A percentile compares a stretch with the other conserved stretches of the same genome.
Conservation (phyloP, 2,329 filamentous ascomycete genomes). For the Rosellinia necatrix region DNA sequence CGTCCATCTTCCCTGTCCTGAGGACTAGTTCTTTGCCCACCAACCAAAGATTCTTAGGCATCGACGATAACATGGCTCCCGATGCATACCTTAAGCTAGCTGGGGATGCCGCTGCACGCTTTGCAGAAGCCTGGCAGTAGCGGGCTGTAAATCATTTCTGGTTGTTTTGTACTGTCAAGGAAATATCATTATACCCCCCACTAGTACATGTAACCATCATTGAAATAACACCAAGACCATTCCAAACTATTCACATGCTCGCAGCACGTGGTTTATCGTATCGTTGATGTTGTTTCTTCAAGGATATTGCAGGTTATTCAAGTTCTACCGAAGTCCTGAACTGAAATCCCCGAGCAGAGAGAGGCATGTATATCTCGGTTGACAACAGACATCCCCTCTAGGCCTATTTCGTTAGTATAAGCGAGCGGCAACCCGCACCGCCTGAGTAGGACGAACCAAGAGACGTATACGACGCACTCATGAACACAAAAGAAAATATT, state of each 20-base stretch:
- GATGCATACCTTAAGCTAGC: constrained; percentile 32
- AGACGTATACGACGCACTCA: not conserved
- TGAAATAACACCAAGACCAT: not conserved
- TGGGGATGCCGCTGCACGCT: constrained; percentile 25
- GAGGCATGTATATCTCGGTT: constrained; percentile 51
- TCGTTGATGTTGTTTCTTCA: not conserved
- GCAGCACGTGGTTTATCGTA: not conserved
- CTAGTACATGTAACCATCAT: not conserved
- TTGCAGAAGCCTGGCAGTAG: constrained; percentile 25
- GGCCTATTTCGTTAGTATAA: constrained; percentile 4
- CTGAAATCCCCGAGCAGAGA: constrained; percentile 6
- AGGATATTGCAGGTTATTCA: not conserved
- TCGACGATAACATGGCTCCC: constrained; percentile 33
- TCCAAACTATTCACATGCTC: not conserved
- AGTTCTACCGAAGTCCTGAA: not conserved
- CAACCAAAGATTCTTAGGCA: constrained; percentile 33
- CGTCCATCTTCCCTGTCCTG: constrained; percentile 32
- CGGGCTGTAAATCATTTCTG: not conserved
- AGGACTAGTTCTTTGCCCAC: constrained; percentile 31
- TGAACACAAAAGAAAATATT: not conserved
- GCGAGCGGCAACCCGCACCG: constrained; percentile 16
- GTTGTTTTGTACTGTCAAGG: not conserved
- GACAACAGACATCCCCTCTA: constrained; percentile 48
- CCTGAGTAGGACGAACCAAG: not conserved
- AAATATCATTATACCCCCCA: not conserved